A percentile compares a stretch with the other conserved stretches of the same genome.
phyloP scores from a whole-genome alignment of 2,329 filamentous ascomycete genomes.

The Arachnomyces sp. region DNA sequence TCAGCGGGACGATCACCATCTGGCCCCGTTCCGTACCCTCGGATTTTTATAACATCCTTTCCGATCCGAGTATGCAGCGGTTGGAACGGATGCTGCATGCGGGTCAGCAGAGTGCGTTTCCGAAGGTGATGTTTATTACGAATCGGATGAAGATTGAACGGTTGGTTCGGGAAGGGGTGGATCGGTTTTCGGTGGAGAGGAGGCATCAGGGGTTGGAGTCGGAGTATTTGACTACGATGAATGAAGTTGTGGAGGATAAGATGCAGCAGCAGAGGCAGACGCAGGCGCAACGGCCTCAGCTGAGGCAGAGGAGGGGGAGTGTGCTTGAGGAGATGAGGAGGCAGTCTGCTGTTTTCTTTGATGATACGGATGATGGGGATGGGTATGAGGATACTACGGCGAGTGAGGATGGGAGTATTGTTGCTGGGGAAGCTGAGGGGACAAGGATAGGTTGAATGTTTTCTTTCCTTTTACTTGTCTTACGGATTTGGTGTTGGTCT shows the following conservation, averaged over 20 bases:
- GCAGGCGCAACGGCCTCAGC: not conserved
- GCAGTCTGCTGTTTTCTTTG: slow-evolving; percentile 42
- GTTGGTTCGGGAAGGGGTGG: slow-evolving; percentile 51
- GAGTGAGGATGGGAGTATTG: slow-evolving; percentile 9
- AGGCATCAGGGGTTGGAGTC: slow-evolving; percentile 20
- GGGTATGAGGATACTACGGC: slow-evolving; percentile 5
- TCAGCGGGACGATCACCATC: slow-evolving; percentile 89
- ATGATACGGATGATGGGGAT: slow-evolving; percentile 34
- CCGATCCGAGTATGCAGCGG: slow-evolving; percentile 67
- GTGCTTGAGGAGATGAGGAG: slow-evolving; percentile 39
- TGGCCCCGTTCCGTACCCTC: slow-evolving; percentile 76
- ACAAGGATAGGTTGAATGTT: too few species aligned
- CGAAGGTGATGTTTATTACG: slow-evolving; percentile 82
- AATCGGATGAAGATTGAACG: slow-evolving; percentile 82
- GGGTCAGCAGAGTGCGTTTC: slow-evolving; percentile 81
- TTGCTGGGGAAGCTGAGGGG: too few species aligned
- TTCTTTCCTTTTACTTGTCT: too few species aligned
- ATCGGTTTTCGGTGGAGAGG: slow-evolving; percentile 22
- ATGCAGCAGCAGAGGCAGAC: slow-evolving; percentile 2
- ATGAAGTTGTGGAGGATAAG: slow-evolving; percentile 9
- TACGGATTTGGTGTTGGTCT: too few species aligned
- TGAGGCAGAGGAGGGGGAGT: slow-evolving; percentile 8
- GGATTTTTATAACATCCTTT: slow-evolving; percentile 80
- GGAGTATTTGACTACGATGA: slow-evolving; percentile 16
- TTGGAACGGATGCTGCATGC: slow-evolving; percentile 84